Conservation (phyloP, 2,329 filamentous ascomycete genomes). For the Hortaea werneckii region DNA sequence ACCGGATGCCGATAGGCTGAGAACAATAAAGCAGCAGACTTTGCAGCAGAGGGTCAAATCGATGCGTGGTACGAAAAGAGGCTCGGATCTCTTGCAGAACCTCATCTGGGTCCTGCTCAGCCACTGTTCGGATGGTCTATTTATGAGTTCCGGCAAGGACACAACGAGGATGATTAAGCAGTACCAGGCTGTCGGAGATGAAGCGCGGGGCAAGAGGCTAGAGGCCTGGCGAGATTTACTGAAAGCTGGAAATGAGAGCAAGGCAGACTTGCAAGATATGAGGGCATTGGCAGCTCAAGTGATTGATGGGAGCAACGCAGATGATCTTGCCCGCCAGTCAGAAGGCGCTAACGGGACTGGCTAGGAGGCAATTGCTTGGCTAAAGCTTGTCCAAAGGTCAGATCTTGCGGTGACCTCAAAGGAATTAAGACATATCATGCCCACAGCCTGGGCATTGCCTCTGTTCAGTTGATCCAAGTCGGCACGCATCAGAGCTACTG, state of each 20-base stretch:
- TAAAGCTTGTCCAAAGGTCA: too few species aligned
- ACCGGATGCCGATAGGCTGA: slow-evolving; percentile 9
- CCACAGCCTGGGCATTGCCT: too few species aligned
- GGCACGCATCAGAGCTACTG: too few species aligned
- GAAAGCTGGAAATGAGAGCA: slow-evolving; percentile 17
- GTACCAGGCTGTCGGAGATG: slow-evolving; percentile 15
- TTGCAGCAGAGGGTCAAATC: slow-evolving; percentile 14
- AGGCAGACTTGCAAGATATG: slow-evolving; percentile 18
- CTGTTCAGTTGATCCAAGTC: too few species aligned
- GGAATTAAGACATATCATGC: too few species aligned
- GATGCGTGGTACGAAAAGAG: slow-evolving; percentile 18
- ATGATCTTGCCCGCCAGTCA: too few species aligned
- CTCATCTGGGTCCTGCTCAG: slow-evolving; percentile 26
- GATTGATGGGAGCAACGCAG: slow-evolving; percentile 5
- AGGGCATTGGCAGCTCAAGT: slow-evolving; percentile 12
- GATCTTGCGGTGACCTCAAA: too few species aligned
- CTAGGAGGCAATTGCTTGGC: too few species aligned
- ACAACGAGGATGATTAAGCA: slow-evolving; percentile 27
- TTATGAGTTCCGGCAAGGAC: slow-evolving; percentile 26
- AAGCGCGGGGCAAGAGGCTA: slow-evolving; percentile 14
- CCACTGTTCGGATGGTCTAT: slow-evolving; percentile 16
- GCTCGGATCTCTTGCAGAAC: slow-evolving; percentile 25
- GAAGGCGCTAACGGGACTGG: too few species aligned
- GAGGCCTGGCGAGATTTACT: slow-evolving; percentile 20
- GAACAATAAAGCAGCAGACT: slow-evolving; percentile 10